Evolutionary conservation across 83 land plant species (phyloP), one percentile per base, ranked within the genome.

Genomic region (Isoetes engelmannii): DNA sequence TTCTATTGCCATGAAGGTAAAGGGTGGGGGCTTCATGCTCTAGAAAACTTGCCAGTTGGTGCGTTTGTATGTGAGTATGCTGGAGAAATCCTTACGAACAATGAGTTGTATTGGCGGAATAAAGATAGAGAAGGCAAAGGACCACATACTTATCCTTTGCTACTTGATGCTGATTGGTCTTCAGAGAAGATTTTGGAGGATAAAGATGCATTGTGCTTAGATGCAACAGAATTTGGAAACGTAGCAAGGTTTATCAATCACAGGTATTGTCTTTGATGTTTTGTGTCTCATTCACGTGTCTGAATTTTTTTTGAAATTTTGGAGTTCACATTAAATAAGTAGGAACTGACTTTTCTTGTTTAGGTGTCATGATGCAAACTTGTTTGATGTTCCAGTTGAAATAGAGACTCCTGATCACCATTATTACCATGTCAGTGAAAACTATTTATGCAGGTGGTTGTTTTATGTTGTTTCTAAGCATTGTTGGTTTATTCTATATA

Each of bases 1-100:
- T 91, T 91, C 62, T 82, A 75, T 45, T 84, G 92, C 4, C 55
- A 81, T 18, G 79, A 80, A 57, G 89, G 81, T n/a, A 95, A 95
- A 70, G 97, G 99, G 6, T 95, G 97, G 99, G 99, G 99, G 37
- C 59, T 95, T 6, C 79, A 89, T 37, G 84, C 94, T 0, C 79
- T 86, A 6, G 93, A 90, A 57, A 81, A 81, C 10, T 57, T 95
- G 44, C 99, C 94, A 20, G 81, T 81, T 67, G 99, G 99, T 57
- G 70, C 94, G 3, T 95, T 95, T 81, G 89, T 95, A 4, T 95
- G 97, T 73, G 99, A 95, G 69, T 95, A 84, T 83, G 94, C 81
- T 57, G 99, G 99, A 17, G 99, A 91, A 71, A 79, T 95, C 46
- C 64, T 95, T 57, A 95, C 94, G 45, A 83, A 82, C 58, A 56